Evolutionary conservation across 306 rosid species (phyloP), one percentile per base, ranked within the genome.

Genomic region (Trichosanthes cucumerina): DNA sequence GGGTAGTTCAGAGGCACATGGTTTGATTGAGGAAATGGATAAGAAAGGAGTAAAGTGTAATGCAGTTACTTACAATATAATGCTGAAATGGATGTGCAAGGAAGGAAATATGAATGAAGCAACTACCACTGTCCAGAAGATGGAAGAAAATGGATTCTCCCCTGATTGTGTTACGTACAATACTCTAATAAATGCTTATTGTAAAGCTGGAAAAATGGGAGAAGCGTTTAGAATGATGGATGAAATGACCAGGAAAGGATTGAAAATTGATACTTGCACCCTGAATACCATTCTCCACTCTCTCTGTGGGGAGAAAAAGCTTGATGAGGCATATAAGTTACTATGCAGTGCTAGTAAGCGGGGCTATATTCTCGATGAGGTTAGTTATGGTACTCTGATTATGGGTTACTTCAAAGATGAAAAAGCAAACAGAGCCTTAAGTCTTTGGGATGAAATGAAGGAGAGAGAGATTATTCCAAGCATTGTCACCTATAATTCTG

Each of bases 401-500:
- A 84, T 82, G 86, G 98, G 97, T 68, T 91, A 90, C 91, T 88
- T 90, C 82, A 91, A 87, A 84, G 85, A 80, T 58, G 87, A 86
- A 43, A 83, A 78, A 64, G 84, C 24, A 34, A 87, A 81, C 44
- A 85, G 52, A 84, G 97, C 95, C 15, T 77, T 92, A 73, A 82
- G 86, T 83, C 88, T 94, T 64, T 94, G 98, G 97, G 85, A 88
- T 78, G 91, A 85, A 85, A 88, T 94, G 96, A 89, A 89, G 79
- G 81, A 84, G 75, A 90, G 84, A 79, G 87, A 91, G n/a, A 80
- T 88, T 63, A 66, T 83, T 82, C 92, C 97, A 64, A 88, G 88
- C 80, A 66, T 86, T 66, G 82, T 86, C 81, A 90, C 91, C 58
- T 94, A 92, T 81, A 94, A 92, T 85, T 76, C 87, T 79, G 46